Evolutionary conservation across 192 early-diverging fungal species (phyloP), one percentile per base, ranked within the genome.

Genomic region (Chytriomyces sp.): DNA sequence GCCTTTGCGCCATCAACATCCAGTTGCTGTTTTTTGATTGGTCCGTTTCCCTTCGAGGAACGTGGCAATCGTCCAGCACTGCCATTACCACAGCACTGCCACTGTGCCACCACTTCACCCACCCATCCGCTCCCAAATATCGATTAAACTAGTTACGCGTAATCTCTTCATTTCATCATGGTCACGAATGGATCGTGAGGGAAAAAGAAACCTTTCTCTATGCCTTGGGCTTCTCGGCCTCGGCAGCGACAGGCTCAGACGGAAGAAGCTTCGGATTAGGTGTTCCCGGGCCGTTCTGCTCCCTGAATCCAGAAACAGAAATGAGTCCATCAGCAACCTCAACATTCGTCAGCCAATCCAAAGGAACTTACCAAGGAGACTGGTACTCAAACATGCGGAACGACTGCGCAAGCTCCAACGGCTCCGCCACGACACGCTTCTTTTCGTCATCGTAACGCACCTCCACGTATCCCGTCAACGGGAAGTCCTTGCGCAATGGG

Each of bases 371-470:
- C 97, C 97, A 99, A 22, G 97, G 94, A 61, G 93, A 94, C 65
- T 91, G 87, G 77, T 93, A 93, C 62, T 99, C 97, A 85, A 96
- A 98, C 83, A 93, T 92, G 68, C 97, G 86, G 86, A 98, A 95
- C 30, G 93, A 90, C 85, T 99, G 97, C 1, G 95, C 88, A 61
- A 99, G 83, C 80, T 99, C 96, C 56, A 99, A 85, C 28, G 95
- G 95, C 75, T 99, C 97, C 33, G 93, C 88, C 44, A 99, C 91
- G 17, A 99, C 95, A 44, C 97, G 85, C 88, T 99, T 99, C 86
- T 93, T 93, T 78, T 95, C 93, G 65, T 99, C 97, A 78, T 99
- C 97, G 78, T 98, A 99, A 59, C 97, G 84, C 37, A 98, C 94
- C 83, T 98, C 97, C 7, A 98, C 95, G 77, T 98, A 99, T n/a